Evolutionary conservation across 176 grass and related monocot species (phyloP), one percentile per base, ranked within the genome.

Genomic region (Coix lacrymajobi): DNA sequence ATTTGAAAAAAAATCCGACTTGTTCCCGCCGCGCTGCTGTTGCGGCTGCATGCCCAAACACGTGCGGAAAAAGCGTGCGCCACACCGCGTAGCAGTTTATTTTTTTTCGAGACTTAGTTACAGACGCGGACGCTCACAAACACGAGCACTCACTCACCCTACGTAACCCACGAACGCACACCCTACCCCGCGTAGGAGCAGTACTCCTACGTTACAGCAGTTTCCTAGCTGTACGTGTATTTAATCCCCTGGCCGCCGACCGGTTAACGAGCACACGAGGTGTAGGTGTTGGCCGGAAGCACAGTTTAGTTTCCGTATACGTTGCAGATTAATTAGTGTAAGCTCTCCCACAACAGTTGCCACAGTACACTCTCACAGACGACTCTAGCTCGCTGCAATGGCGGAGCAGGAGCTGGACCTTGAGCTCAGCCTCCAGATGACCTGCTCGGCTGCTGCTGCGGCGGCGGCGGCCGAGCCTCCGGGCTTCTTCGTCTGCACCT

Each of bases 401-500:
- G 69, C 62, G 51, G 71, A 70, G 17, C 49, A 44, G 70, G 43
- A 70, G 19, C 83, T 86, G 36, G 73, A 86, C 51, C 83, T 90
- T 4, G 79, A 82, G 11, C 76, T 90, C 16, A 76, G 63, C 19
- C 71, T 90, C 5, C 73, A 79, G 24, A n/a, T n/a, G n/a, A 40
- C 69, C 58, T 49, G 17, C 29, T 52, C 22, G 30, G 22, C 77
- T 1, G 74, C 71, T 9, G 69, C 78, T 1, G 79, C 66, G 8
- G 65, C 84, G 2, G 68, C 71, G 65, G 76, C 76, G 33, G 73
- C 60, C 38, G 62, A 67, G 3, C 88, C 71, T 6, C 84, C 61
- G 4, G 72, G 91, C 67, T 63, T 91, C 75, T 94, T 94, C 86
- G 65, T 70, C 5, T 91, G 92, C 83, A 87, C 61, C 57, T 94